phyloP scores from a whole-genome alignment of 2,329 filamentous ascomycete species.

The Periconia sp. region DNA sequence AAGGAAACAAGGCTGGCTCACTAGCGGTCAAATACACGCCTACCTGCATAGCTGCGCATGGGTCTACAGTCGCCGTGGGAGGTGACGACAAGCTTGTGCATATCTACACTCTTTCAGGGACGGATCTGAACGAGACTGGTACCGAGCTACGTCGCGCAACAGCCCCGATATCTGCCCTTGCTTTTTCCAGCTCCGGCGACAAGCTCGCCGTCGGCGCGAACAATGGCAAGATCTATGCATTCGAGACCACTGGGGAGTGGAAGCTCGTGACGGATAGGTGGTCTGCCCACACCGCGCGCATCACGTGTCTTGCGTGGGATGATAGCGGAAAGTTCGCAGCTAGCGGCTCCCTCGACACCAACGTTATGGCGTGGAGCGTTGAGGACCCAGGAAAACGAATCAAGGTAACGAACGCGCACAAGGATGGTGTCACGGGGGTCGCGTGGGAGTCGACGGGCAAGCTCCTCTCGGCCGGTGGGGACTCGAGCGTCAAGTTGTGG shows the following conservation, averaged over 20 bases:
- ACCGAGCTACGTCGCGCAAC: conserved; percentile 71
- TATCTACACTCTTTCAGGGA: conserved; percentile 70
- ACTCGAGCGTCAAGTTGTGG: conserved; percentile 94
- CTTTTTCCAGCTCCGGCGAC: conserved; percentile 80
- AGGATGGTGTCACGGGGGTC: conserved; percentile 91
- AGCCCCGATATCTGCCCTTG: conserved; percentile 75
- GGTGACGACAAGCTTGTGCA: conserved; percentile 75
- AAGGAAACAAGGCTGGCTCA: conserved; percentile 65
- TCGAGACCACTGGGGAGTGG: conserved; percentile 67
- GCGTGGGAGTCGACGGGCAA: conserved; percentile 71
- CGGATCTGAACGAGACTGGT: conserved; percentile 59
- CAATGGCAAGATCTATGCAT: conserved; percentile 86
- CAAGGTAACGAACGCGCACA: conserved; percentile 87
- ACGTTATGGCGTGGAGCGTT: conserved; percentile 91
- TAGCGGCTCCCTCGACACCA: conserved; percentile 87
- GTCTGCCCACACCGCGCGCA: conserved; percentile 72
- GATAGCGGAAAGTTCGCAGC: conserved; percentile 75
- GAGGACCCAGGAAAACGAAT: conserved; percentile 81
- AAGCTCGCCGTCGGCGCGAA: conserved; percentile 83
- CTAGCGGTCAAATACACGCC: conserved; percentile 68
- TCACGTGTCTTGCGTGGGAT: conserved; percentile 79
- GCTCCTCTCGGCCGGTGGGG: conserved; percentile 81
- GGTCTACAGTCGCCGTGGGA: conserved; percentile 75
- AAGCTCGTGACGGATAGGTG: conserved; percentile 80
- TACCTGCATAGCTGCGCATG: conserved; percentile 73